These are phyloP conservation scores for Leucocoprinus leucothites DNA, from an alignment of 768 basidiomycete genomes.

Conservation along the genomic window DNA sequence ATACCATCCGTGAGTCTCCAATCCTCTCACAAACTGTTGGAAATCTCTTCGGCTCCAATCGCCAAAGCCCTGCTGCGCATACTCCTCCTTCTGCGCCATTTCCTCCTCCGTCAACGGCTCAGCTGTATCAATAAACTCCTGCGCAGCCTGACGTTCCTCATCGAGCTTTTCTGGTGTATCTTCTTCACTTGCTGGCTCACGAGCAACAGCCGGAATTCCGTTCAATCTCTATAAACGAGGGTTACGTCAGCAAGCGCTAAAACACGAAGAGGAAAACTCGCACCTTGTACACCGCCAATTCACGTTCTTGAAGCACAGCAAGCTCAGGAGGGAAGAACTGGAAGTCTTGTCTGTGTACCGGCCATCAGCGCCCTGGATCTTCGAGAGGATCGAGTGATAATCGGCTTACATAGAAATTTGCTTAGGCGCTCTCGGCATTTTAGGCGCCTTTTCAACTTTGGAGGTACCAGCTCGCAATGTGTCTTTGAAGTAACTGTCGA, in stretches of 20 bases:
- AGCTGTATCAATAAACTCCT: constrained; percentile 90
- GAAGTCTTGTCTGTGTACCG: constrained; percentile 74
- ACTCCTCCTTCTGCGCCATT: constrained; percentile 72
- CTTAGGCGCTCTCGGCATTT: constrained; percentile 83
- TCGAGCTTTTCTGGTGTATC: constrained; percentile 86
- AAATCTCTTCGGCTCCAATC: constrained; percentile 94
- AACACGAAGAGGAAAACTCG: background rate
- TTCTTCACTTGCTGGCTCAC: constrained; percentile 65
- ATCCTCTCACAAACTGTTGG: constrained; percentile 80
- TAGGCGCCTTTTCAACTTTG: constrained; percentile 78
- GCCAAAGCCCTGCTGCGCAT: constrained; percentile 76
- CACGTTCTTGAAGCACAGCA: constrained; percentile 80
- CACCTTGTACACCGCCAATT: constrained; percentile 79
- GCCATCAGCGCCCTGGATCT: too few species aligned
- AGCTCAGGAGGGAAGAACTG: constrained; percentile 91
- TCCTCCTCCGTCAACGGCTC: constrained; percentile 92
- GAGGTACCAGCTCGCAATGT: constrained; percentile 77
- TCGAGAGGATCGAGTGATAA: too few species aligned
- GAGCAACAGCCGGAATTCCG: constrained; percentile 58
- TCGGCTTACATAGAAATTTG: constrained; percentile 81
- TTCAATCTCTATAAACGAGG: constrained; percentile 49
- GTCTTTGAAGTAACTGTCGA: constrained; percentile 95
- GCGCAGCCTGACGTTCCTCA: constrained; percentile 72
- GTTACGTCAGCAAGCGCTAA: background rate
- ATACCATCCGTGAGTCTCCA: constrained; percentile 71